Evolutionary conservation across 1,139 yeast species (phyloP).

Genomic region (Wickerhamiella infanticola): DNA sequence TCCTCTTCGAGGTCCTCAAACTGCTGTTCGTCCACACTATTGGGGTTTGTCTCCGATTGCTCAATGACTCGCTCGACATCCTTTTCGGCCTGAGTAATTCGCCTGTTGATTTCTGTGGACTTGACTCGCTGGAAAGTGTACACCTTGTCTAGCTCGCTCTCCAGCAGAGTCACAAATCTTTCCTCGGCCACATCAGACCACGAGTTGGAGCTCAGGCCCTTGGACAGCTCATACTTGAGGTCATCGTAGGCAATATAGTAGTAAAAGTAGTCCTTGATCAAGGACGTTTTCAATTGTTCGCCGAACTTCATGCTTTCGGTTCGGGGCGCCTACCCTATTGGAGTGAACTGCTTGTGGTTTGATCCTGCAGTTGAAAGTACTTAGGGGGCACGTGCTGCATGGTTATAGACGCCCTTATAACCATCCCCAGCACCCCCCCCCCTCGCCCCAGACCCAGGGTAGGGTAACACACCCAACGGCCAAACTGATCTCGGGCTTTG

Average conservation of each 20-base stretch:
- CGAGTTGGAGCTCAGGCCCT: constrained; percentile 34
- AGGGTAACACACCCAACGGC: no score
- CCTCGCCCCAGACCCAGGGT: no score
- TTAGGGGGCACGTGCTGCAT: no score
- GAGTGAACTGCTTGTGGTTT: no score
- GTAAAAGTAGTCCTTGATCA: constrained; percentile 56
- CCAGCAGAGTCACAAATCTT: constrained; percentile 56
- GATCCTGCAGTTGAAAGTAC: no score
- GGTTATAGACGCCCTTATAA: no score
- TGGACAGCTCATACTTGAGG: constrained; percentile 62
- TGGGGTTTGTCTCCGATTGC: constrained; percentile 21
- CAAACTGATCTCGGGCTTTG: no score
- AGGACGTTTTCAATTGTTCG: constrained; percentile 28
- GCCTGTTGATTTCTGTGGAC: constrained; percentile 63
- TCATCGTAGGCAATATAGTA: constrained; percentile 87
- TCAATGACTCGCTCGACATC: constrained; percentile 51
- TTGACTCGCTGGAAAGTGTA: constrained; percentile 81
- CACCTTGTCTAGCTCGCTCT: constrained; percentile 76
- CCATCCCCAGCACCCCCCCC: no score
- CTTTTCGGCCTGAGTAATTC: constrained; percentile 67
- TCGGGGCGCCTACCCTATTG: no score
- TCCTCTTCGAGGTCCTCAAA: constrained; percentile 87
- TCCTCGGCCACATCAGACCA: constrained; percentile 78
- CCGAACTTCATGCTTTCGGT: constrained; percentile 26
- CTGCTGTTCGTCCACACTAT: constrained; percentile 47